These are phyloP conservation scores for Cucurbita pepo DNA, from an alignment of 306 rosid genomes.

Conservation along the genomic window DNA sequence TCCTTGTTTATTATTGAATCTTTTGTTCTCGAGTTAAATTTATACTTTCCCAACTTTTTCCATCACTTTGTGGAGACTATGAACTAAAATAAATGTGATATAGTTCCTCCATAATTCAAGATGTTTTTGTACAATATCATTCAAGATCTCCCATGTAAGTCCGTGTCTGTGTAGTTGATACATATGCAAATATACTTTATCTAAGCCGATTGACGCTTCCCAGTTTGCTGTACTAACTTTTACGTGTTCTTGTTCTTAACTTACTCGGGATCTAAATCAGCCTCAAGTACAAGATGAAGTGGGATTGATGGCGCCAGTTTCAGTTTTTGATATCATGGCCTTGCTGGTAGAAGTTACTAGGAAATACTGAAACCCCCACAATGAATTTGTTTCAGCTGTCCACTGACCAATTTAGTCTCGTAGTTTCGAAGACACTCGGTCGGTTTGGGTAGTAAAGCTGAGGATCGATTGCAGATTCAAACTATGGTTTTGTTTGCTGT, in stretches of 20 bases:
- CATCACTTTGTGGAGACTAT: not conserved
- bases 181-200: not conserved
- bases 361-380: not conserved
- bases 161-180: not conserved
- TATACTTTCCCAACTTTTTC: not conserved
- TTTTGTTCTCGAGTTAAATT: not conserved
- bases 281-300: not conserved
- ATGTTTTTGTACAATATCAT: not conserved
- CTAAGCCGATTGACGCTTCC: not conserved
- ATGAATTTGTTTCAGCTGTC: not conserved
- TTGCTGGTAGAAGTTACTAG: not conserved
- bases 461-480: not conserved
- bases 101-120: not conserved
- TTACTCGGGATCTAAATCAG: constrained; percentile 3
- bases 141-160: not conserved
- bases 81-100: not conserved
- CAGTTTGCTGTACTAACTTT: not conserved
- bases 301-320: not conserved
- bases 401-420: not conserved
- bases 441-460: not conserved
- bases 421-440: not conserved
- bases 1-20: not conserved
- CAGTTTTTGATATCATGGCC: not conserved
- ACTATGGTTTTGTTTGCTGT: not conserved
- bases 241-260: too few species aligned